Evolutionary conservation across 208 protist genomes (phyloP), one percentile per base, ranked within the genome.

Genomic region (Acanthamoeba polyphaga): DNA sequence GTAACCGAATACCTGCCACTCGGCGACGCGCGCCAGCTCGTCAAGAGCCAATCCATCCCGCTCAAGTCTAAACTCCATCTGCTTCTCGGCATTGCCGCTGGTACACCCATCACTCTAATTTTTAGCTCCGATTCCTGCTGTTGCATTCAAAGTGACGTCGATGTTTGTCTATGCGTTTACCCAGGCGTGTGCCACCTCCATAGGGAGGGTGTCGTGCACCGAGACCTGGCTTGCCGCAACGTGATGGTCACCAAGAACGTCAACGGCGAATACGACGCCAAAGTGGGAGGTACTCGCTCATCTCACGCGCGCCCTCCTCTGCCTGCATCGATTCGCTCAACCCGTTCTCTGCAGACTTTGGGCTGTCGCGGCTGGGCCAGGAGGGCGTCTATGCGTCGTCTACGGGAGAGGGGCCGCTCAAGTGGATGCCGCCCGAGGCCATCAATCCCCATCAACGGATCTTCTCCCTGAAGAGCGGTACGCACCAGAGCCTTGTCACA

Each of bases 341-440:
- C 46, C 46, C 46, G 0, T 49, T 49, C 3, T 49, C 38, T 43
- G 38, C 29, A 53, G 87, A 92, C 60, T 76, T 92, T 32, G 55
- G 62, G 6, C 60, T 92, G 32, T 92, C 87, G 17, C 27, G 80
- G 51, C 53, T 88, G 9, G 80, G 80, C 7, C 29, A 32, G 17
- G 49, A 88, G 51, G 80, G 80, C 13, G 19, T 88, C 80, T 88
- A 88, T 51, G 51, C 80, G 13, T 55, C 80, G 29, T 88, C 80
- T 1, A 88, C 80, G 80, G 80, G 80, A 27, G 80, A 88, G 53
- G 91, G 91, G 4, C 91, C 91, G 24, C 62, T 76, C 49, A 94
- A 94, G 58, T 94, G 91, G 91, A 94, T 94, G 91, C 91, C 91
- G 8, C 91, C 91, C 5, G 91, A 94, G 53, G 34, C 62, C 22